Evolutionary conservation across 164 flowering plant species (phyloP).

Genomic region (Piper longum): DNA sequence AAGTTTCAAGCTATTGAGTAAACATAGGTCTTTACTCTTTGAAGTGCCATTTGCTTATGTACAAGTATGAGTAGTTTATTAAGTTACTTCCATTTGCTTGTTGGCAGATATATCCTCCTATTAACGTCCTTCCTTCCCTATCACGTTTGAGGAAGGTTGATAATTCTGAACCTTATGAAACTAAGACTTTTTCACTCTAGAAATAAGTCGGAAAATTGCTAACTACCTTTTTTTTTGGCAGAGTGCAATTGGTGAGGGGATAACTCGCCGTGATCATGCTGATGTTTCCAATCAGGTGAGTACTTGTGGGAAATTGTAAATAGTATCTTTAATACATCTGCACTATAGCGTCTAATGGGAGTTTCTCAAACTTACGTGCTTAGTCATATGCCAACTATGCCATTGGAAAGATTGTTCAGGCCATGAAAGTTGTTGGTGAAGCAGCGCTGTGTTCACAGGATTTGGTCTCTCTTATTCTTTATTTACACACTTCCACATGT

Average conservation of each 20-base stretch:
- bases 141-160: conserved; percentile 94
- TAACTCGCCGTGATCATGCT: conserved; percentile 91
- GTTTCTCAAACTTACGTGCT: neutral
- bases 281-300: conserved; percentile 97
- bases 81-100: neutral
- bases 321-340: neutral
- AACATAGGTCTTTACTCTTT: no score
- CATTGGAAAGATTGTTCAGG: conserved; percentile 97
- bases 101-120: conserved; percentile 90
- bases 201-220: neutral
- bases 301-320: neutral
- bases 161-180: neutral
- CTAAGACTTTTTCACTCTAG: neutral
- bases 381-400: conserved; percentile 99
- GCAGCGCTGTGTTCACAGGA: conserved; percentile 99
- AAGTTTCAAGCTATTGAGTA: no score
- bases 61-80: no score
- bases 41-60: no score
- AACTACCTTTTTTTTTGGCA: conserved; percentile 11
- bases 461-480: conserved; percentile 35
- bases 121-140: conserved; percentile 97
- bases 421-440: conserved; percentile 99
- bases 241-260: conserved; percentile 99
- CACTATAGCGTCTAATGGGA: neutral
- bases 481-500: neutral